Base-by-base conservation (phyloP, 2,329 filamentous ascomycete species). In the Fusarium sp. region DNA sequence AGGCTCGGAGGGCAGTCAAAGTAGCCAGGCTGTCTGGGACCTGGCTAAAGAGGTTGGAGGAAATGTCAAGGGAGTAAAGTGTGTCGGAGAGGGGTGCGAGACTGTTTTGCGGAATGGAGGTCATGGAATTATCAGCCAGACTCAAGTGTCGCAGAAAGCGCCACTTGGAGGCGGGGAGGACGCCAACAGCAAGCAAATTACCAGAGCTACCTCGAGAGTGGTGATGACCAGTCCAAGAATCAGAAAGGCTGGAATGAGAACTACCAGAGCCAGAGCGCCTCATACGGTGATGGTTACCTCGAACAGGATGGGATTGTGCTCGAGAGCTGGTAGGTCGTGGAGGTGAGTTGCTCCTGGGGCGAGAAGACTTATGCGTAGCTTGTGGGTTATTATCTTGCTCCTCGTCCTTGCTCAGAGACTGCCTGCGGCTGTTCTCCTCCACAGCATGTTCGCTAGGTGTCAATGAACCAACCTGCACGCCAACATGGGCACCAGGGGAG, bases 121-220 rank as follows among this genome's bases (percentile, higher is more conserved):
- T 97, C 70, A 99, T 86, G 12, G 92, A 91, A 81, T 98, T 99
- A 78, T 98, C 96, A 9, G 95, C 91, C 56, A 99, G 85, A 78
- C 95, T 96, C 44, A 99, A 86, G 82, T 98, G 95, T 78, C 93
- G 92, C 76, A 99, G 83, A 81, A 98, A 97, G 62, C 95, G 91
- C 96, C 96, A 99, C 81, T 98, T 98, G 2, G 92, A 93, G 2
- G 93, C 84, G 44, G 95, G 94, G 18, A 98, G 85, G 64, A 91
- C 87, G 41, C 91, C 91, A 78, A 91, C 86, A 17, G 88, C 85
- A 53, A 95, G 83, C 2, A 97, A 85, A 75, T 96, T 97, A 3
- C 92, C 92, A 18, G 92, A 90, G 81, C 94, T 97, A 49, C 91
- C 90, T 83, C 91, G 75, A 81, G 82, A 91, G 45, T 82, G 82